These are phyloP conservation scores for Fagopyrum homotropicum DNA, from an alignment of 148 eudicot species.

Conservation along the genomic window DNA sequence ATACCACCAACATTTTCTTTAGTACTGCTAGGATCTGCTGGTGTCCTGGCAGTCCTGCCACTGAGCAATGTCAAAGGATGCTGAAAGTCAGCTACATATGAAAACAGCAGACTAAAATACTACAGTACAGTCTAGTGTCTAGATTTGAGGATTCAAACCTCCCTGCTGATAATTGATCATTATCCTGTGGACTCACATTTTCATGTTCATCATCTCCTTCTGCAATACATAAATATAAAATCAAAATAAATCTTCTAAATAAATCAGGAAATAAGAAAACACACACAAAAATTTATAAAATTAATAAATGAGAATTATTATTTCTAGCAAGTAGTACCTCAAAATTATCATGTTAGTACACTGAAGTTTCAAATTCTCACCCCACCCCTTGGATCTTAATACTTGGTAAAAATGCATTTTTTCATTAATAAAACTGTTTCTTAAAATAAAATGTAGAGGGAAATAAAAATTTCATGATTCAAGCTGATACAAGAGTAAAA, in stretches of 20 bases:
- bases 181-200: conserved; percentile 36
- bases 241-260: neutral
- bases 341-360: neutral
- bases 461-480: neutral
- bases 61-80: conserved; percentile 30
- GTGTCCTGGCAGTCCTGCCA: conserved; percentile 33
- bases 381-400: neutral
- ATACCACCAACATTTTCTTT: conserved; percentile 48
- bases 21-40: conserved; percentile 26
- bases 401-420: neutral
- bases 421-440: neutral
- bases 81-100: neutral
- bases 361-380: neutral
- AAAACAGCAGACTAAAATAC: neutral
- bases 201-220: conserved; percentile 65
- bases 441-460: neutral
- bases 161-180: conserved; percentile 28
- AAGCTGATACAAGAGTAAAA: neutral
- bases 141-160: conserved; percentile 28
- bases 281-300: neutral
- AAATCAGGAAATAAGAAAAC: neutral
- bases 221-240: conserved; percentile 6
- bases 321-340: neutral
- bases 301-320: neutral
- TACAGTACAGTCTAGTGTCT: neutral